These are phyloP conservation scores for Eucalyptus viminalis DNA, from an alignment of 345 rosid species.

Conservation along the genomic window DNA sequence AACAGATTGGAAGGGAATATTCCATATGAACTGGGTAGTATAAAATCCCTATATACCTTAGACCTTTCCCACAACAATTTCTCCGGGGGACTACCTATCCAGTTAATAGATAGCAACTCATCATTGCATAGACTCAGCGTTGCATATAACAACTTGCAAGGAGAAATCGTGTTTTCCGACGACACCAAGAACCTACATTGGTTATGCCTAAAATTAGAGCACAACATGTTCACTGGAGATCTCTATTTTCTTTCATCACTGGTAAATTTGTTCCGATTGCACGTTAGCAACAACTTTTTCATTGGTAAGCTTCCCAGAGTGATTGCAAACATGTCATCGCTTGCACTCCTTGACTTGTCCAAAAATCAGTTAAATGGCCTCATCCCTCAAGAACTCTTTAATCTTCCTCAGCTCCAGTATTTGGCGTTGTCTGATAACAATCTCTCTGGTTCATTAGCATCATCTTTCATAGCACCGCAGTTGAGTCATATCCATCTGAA, in stretches of 20 bases:
- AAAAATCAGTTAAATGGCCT: too few species aligned
- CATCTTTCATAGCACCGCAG: accelerated
- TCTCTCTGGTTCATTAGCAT: neutral
- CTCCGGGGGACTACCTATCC: neutral
- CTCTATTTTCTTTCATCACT: neutral
- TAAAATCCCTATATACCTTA: accelerated
- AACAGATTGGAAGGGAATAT: too few species aligned
- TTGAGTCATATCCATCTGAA: neutral
- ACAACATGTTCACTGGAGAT: neutral
- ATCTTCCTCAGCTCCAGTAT: accelerated
- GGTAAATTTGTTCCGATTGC: accelerated
- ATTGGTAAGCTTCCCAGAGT: accelerated
- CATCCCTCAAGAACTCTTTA: too few species aligned
- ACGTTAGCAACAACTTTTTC: neutral
- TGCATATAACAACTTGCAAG: neutral
- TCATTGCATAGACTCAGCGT: accelerated
- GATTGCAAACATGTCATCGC: too few species aligned
- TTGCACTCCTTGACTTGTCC: too few species aligned
- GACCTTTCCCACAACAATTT: neutral
- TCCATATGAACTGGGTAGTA: too few species aligned
- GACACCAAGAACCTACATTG: accelerated
- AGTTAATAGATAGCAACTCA: neutral
- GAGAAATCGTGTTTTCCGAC: neutral
- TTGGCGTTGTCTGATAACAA: neutral
- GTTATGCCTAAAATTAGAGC: accelerated